Conservation (phyloP, 1,284 basidiomycete species). For the Cryptococcus depauperatus region DNA sequence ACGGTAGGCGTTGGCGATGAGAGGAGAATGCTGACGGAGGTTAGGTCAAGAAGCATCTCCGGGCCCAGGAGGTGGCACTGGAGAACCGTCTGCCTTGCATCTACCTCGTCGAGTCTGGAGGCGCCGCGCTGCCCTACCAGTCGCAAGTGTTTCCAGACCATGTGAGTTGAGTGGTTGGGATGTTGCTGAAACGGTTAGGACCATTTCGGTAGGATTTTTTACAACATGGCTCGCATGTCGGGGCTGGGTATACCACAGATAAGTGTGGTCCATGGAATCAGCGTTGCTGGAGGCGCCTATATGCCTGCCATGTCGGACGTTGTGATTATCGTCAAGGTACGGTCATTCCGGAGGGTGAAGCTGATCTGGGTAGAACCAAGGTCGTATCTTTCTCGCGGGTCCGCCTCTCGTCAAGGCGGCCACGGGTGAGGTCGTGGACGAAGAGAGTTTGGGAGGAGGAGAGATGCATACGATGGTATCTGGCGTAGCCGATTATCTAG, state of each 20-base stretch:
- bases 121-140: slow-evolving; percentile 85
- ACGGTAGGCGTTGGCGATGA: slow-evolving; percentile 63
- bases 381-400: slow-evolving; percentile 90
- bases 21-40: slow-evolving; percentile 14
- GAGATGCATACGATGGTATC: slow-evolving; percentile 90
- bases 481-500: slow-evolving; percentile 89
- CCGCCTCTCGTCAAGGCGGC: slow-evolving; percentile 93
- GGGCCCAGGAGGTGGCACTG: slow-evolving; percentile 84
- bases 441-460: slow-evolving; percentile 72
- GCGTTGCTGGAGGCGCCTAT: slow-evolving; percentile 67
- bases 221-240: slow-evolving; percentile 85
- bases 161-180: slow-evolving; percentile 13
- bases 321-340: slow-evolving; percentile 70
- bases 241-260: slow-evolving; percentile 85
- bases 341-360: slow-evolving; percentile 18
- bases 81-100: slow-evolving; percentile 87
- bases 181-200: slow-evolving; percentile 44
- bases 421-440: slow-evolving; percentile 86
- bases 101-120: slow-evolving; percentile 93
- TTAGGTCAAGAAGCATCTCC: slow-evolving; percentile 87
- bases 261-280: slow-evolving; percentile 87
- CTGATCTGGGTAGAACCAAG: slow-evolving; percentile 58
- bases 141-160: slow-evolving; percentile 59
- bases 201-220: slow-evolving; percentile 93
- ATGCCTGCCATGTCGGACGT: slow-evolving; percentile 95